A percentile compares a stretch with the other conserved stretches of the same genome.
Conservation (phyloP, 306 rosid genomes). For the Lathyrus aphaca region DNA sequence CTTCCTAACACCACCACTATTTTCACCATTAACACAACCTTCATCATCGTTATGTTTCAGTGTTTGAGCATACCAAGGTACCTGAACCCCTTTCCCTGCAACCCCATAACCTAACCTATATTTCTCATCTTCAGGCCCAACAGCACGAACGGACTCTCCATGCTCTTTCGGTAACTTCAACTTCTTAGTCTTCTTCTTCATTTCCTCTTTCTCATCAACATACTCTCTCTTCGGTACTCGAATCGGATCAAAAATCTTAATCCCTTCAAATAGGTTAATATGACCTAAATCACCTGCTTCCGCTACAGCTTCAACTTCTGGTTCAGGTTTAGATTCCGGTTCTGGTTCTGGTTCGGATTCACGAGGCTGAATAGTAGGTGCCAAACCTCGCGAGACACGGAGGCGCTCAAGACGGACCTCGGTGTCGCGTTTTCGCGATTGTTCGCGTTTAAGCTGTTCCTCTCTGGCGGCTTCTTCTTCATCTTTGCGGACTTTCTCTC, state of each 20-base stretch:
- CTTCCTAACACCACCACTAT: constrained; percentile 20
- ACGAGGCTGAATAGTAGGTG: constrained; percentile 45
- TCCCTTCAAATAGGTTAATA: constrained; percentile 81
- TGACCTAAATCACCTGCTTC: constrained; percentile 55
- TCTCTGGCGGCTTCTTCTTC: constrained; percentile 93
- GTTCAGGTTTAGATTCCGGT: constrained; percentile 32
- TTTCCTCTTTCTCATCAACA: constrained; percentile 42
- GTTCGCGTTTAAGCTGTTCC: constrained; percentile 87
- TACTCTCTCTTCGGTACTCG: constrained; percentile 45
- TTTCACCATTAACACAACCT: constrained; percentile 12
- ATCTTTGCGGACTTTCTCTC: constrained; percentile 84
- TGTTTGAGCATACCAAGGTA: constrained; percentile 88
- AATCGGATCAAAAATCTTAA: constrained; percentile 76
- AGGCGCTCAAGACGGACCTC: constrained; percentile 80
- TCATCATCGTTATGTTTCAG: constrained; percentile 45
- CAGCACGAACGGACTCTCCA: constrained; percentile 39
- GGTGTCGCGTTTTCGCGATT: constrained; percentile 66
- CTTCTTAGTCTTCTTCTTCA: constrained; percentile 54
- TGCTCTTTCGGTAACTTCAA: constrained; percentile 59
- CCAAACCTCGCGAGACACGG: constrained; percentile 67
- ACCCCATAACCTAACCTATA: constrained; percentile 86
- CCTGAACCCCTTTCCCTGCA: constrained; percentile 80
- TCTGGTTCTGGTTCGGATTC: constrained; percentile 27
- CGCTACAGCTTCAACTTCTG: constrained; percentile 8
- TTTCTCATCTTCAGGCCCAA: constrained; percentile 83